Percentiles rank a stretch among this genome's conserved stretches.
phyloP scores from a whole-genome alignment of 163 green algal species.

The Chlamydomonas reinhardtii region DNA sequence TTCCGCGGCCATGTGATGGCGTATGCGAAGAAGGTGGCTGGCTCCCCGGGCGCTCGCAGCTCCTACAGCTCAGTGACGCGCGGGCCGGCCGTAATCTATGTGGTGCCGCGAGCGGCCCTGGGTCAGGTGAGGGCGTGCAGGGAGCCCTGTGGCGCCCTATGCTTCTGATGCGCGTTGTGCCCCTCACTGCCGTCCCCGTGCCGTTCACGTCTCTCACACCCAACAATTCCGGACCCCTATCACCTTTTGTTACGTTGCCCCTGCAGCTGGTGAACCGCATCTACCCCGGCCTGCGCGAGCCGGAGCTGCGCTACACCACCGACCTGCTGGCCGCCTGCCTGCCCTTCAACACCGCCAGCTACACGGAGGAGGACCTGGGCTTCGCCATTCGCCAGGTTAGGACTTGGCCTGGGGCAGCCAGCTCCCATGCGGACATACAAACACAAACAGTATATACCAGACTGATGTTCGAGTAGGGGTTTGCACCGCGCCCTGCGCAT shows the following conservation, averaged over 20 bases:
- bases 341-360: slow-evolving; percentile 40
- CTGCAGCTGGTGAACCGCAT: slow-evolving; percentile 1
- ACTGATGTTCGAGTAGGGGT: too few species aligned
- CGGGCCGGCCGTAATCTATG: not conserved
- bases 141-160: too few species aligned
- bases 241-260: too few species aligned
- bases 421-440: too few species aligned
- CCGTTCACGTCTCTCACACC: too few species aligned
- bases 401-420: too few species aligned
- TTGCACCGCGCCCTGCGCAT: too few species aligned
- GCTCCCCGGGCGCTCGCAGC: not conserved
- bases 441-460: too few species aligned
- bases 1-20: not conserved
- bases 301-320: slow-evolving; percentile 19
- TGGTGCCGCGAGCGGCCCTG: slow-evolving; percentile 6
- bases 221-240: too few species aligned
- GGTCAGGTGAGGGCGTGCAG: not conserved
- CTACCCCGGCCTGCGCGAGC: not conserved
- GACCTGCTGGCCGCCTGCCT: slow-evolving; percentile 12
- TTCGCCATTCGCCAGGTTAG: not conserved
- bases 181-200: too few species aligned
- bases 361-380: slow-evolving; percentile 35
- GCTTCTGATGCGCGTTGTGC: not conserved
- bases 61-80: not conserved
- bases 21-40: not conserved